Base-by-base conservation (phyloP, 192 early-diverging fungal genomes). In the Backusella westeae region DNA sequence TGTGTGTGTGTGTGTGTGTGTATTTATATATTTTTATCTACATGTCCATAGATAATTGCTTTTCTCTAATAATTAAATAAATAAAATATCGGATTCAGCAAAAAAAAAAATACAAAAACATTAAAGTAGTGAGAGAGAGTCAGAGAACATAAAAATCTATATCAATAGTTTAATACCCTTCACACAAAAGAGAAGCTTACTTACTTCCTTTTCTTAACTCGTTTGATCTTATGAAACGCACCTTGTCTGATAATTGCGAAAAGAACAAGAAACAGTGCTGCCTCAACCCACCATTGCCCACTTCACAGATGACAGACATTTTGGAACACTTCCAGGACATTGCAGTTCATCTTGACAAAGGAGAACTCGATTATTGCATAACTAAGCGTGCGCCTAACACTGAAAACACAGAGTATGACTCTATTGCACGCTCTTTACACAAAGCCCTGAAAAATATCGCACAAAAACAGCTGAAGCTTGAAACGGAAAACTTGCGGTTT, bases 221-320 rank as follows among this genome's bases (percentile, higher is more conserved):
- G 34, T 69, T 21, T 23, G 19, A 39, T 38, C 65, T 75, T 74
- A 80, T 80, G 78, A 80, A 80, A 75, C 78, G 78, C 59, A 71
- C 78, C 67, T 66, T 69, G 41, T 49, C 52, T 34, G 53, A 39
- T 53, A 46, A 77, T 44, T 52, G 56, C 56, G 56, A 63, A 63
- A 63, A 63, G 56, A 63, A 63, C 56, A 63, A 63, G 8, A 63
- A 63, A 63, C 56, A 63, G 23, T 63, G 56, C 23, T 63, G 56
- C 23, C 56, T 29, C 9, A 63, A 63, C 23, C 34, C 73, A 23
- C 32, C 73, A 34, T 63, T 59, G 8, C 34, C 32, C 67, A 35
- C 36, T 34, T 32, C 42, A 36, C 46, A 71, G 21, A 66, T 44
- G 29, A 67, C 71, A 65, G 38, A 36, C 19, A 65, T 42, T 21